Evolutionary conservation across 2,329 filamentous ascomycete species (phyloP).

Genomic region (Thermoascus crustaceus): DNA sequence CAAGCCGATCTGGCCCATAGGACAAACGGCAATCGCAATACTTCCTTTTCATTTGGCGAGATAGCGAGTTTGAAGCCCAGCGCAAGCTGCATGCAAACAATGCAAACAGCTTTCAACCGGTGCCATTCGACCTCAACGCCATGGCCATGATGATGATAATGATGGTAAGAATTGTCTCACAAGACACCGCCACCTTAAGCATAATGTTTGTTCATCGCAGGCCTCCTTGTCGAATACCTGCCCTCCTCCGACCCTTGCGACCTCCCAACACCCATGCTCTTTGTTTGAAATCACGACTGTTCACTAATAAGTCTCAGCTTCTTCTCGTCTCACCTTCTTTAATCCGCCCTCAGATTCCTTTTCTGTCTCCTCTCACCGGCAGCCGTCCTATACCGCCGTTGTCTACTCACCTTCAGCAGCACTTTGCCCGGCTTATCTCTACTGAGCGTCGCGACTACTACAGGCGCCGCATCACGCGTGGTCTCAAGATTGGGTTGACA

Average conservation of each 20-base stretch:
- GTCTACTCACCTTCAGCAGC: conserved; percentile 45
- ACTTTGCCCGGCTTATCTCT: conserved; percentile 64
- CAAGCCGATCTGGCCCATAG: too few species aligned
- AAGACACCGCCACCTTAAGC: conserved; percentile 1
- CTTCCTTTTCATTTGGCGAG: too few species aligned
- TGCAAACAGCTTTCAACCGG: too few species aligned
- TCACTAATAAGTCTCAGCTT: conserved; percentile 50
- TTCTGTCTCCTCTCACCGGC: conserved; percentile 51
- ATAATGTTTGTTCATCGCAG: conserved; percentile 28
- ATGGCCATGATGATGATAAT: too few species aligned
- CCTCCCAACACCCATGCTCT: conserved; percentile 21
- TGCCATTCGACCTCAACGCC: too few species aligned
- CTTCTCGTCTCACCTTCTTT: conserved; percentile 43
- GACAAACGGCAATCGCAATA: too few species aligned
- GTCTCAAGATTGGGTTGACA: conserved; percentile 61
- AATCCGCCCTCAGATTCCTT: conserved; percentile 55
- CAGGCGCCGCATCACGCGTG: conserved; percentile 50
- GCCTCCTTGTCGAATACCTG: conserved; percentile 32
- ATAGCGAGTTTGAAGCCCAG: too few species aligned
- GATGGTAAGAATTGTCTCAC: too few species aligned
- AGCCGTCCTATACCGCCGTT: conserved; percentile 40
- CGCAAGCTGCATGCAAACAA: too few species aligned
- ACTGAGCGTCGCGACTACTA: conserved; percentile 53
- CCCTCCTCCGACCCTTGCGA: conserved; percentile 27
- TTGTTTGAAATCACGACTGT: conserved; percentile 36